Base-by-base conservation (phyloP, 345 rosid species). In the Pseudoturritis turrita region DNA sequence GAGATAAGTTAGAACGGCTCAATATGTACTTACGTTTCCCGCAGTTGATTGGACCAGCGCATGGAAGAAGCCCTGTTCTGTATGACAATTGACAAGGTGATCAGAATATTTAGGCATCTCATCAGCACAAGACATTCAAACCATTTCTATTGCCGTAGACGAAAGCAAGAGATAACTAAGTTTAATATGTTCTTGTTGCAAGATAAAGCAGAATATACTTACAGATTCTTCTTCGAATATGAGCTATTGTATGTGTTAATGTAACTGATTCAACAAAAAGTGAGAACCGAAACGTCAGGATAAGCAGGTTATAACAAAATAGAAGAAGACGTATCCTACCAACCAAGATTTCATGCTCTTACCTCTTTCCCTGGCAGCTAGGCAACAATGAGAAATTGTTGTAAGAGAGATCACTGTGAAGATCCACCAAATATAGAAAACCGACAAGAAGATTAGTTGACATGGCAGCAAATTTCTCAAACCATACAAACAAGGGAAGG, bases 381-480 rank as follows among this genome's bases (percentile, higher is more conserved):
- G 77, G 26, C 0, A 58, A 49, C 33, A 11, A 45, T 12, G 77
- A n/a, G 41, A 73, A 73, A 57, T 73, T 73, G 25, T 65, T 73
- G 13, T 57, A 36, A 25, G 77, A 73, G 70, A 73, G 58, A 46
- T 73, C 77, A 55, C 77, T 73, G 10, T 8, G n/a, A 41, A 41
- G 52, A 72, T 47, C 18, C 17, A 43, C 3, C 53, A 50, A 37
- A 41, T 33, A 3, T 51, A 19, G 3, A 40, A 72, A 39, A 28
- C 13, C 35, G 10, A 52, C 3, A 10, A 25, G 19, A 61, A n/a
- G 3, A 39, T 62, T 63, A 41, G 52, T 6, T 45, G 7, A 41
- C 33, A 52, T 44, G 17, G 11, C 37, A 4, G 1, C 6, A 14
- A 31, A 21, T 22, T 5, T 39, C 6, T 29, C 43, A 15, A 37